Evolutionary conservation across 2,329 filamentous ascomycete genomes (phyloP).

Genomic region (Botrytis byssoidea): DNA sequence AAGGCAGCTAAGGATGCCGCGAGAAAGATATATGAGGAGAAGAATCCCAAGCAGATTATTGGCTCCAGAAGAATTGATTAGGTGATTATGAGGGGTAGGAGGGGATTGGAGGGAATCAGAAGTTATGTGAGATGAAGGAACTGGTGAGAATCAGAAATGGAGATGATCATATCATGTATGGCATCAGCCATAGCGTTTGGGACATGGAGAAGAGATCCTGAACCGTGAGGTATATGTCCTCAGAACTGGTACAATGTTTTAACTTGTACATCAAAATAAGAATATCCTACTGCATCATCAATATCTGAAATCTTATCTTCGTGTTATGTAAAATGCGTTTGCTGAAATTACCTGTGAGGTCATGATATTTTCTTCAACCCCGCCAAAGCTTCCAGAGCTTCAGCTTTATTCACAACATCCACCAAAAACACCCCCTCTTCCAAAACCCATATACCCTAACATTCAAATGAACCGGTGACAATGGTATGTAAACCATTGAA

Average conservation of each 20-base stretch:
- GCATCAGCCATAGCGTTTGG: conserved; percentile 27
- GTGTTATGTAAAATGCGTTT: background rate
- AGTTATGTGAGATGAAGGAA: background rate
- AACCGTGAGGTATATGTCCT: conserved; percentile 11
- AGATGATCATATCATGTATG: conserved; percentile 25
- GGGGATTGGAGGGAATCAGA: background rate
- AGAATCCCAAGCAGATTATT: conserved; percentile 11
- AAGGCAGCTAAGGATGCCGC: conserved; percentile 4
- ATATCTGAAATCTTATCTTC: background rate
- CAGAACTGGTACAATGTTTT: conserved; percentile 12
- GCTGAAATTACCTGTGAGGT: conserved; percentile 2
- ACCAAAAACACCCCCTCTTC: conserved; percentile 3
- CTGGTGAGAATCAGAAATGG: background rate
- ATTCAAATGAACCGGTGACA: conserved; percentile 30
- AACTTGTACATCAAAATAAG: conserved; percentile 25
- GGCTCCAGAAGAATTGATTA: conserved; percentile 1
- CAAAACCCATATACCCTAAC: conserved; percentile 19
- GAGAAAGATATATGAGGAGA: conserved; percentile 11
- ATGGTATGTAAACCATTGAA: conserved; percentile 33
- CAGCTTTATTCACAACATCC: conserved; percentile 1
- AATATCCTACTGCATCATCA: conserved; percentile 6
- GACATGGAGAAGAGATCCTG: conserved; percentile 26
- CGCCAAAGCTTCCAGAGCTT: conserved; percentile 19
- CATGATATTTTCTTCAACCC: conserved; percentile 21
- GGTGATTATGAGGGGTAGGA: background rate